Evolutionary conservation across 352 stramenopile genomes (phyloP).

Genomic region (Aphanomyces euteiches): DNA sequence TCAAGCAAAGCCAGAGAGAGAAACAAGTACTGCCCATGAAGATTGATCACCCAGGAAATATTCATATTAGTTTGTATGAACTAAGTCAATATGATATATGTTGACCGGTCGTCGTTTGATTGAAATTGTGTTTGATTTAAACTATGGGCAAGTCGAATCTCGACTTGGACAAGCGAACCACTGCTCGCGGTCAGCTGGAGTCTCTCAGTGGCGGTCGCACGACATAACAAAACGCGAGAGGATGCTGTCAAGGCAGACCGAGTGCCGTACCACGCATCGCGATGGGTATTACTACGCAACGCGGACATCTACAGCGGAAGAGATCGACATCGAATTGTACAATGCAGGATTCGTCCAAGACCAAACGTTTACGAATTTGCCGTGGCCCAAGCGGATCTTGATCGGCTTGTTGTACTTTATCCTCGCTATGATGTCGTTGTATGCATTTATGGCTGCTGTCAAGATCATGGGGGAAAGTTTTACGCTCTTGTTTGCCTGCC

Average conservation of each 20-base stretch:
- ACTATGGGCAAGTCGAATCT: not conserved
- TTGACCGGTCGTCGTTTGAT: no score
- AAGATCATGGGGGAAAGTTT: constrained; percentile 72
- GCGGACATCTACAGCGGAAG: not conserved
- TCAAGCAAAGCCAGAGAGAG: no score
- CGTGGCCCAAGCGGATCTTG: constrained; percentile 33
- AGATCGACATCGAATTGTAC: not conserved
- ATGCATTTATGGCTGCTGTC: constrained; percentile 80
- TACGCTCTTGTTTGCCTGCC: constrained; percentile 63
- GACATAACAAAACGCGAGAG: not conserved
- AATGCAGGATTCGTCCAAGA: not conserved
- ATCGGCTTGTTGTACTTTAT: constrained; percentile 36
- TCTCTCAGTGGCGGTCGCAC: not conserved
- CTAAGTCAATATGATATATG: no score
- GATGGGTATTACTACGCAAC: not conserved
- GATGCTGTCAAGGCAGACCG: not conserved
- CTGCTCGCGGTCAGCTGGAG: not conserved
- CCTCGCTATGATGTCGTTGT: constrained; percentile 52
- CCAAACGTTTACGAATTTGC: constrained; percentile 12
- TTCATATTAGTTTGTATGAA: no score
- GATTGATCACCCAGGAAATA: no score
- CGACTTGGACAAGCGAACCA: not conserved
- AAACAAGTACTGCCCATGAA: no score
- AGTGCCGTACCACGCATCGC: not conserved
- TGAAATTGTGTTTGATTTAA: no score